Percentiles rank a stretch among this genome's conserved stretches.
Conservation (phyloP, 2,329 filamentous ascomycete genomes). For the Diplodia sapinea region DNA sequence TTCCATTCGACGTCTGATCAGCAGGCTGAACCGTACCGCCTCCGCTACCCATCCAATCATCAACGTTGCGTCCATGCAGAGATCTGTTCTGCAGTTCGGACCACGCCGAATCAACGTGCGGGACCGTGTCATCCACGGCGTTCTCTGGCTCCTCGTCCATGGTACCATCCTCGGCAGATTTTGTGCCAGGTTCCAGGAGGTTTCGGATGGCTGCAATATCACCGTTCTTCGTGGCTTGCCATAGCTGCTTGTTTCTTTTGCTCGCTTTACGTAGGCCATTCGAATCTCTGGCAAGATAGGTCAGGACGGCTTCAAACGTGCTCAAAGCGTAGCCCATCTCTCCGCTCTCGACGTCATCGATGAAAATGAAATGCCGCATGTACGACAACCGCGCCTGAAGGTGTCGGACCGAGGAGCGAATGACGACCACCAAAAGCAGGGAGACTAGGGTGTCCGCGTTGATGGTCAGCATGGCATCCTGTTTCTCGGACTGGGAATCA, state of each 20-base stretch:
- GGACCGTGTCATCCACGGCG: slow-evolving; percentile 41
- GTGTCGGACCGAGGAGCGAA: slow-evolving; percentile 84
- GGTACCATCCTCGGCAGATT: slow-evolving; percentile 47
- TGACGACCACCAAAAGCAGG: slow-evolving; percentile 87
- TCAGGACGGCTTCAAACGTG: slow-evolving; percentile 91
- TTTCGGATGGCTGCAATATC: slow-evolving; percentile 74
- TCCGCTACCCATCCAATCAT: slow-evolving; percentile 23
- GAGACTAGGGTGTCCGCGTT: slow-evolving; percentile 95
- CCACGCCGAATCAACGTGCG: slow-evolving; percentile 34
- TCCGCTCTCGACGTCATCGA: slow-evolving; percentile 94
- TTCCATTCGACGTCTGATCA: background rate
- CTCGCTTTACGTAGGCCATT: slow-evolving; percentile 82
- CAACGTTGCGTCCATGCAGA: slow-evolving; percentile 11
- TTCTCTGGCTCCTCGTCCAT: slow-evolving; percentile 53
- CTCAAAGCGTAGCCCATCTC: slow-evolving; percentile 96
- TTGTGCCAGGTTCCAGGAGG: slow-evolving; percentile 74
- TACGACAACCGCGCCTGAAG: slow-evolving; percentile 89
- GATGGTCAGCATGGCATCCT: slow-evolving; percentile 64
- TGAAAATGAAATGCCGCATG: slow-evolving; percentile 96
- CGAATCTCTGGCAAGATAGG: slow-evolving; percentile 85
- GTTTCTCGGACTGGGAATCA: slow-evolving; percentile 56
- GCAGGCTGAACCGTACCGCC: background rate
- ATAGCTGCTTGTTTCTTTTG: slow-evolving; percentile 81
- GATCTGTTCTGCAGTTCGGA: slow-evolving; percentile 27
- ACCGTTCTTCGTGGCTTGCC: slow-evolving; percentile 83